Evolutionary conservation across 805 yeast genomes (phyloP), one percentile per base, ranked within the genome.

Genomic region (Wickerhamomyces ciferrii): DNA sequence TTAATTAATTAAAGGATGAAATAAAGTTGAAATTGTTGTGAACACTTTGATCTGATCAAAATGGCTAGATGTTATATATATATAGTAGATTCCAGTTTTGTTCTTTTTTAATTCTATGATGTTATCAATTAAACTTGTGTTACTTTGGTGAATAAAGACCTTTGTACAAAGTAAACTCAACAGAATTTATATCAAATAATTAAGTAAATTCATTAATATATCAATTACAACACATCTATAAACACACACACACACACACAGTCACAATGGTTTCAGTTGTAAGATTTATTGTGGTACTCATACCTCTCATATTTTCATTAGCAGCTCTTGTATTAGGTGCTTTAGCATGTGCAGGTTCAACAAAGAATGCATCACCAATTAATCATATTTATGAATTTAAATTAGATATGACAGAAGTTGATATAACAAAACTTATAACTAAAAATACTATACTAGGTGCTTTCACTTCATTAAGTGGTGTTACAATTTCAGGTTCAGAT

Each of bases 311-410:
- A 4, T 51, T 66, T 8, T 52, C 72, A n/a, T 42, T 69, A 17
- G 69, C 68, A 2, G 72, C 83, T 1, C 49, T 76, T 3, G 73
- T 71, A 6, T 61, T 78, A 24, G 62, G 74, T 3, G 51, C 72
- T 8, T 62, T 79, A 10, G 75, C 78, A 20, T 70, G 77, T 55
- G 67, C 78, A 17, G 82, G 84, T 18, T 68, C 77, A 9, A 63
- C 73, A 25, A 61, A 64, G 42, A 66, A 70, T 43, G 68, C 68
- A 37, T 47, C 61, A 4, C 73, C 73, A 3, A 61, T 76, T 13
- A 63, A 70, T 31, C 59, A 68, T 21, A 67, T 78, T 19, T 79
- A 71, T 52, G 70, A 68, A 39, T 62, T 80, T 53, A 71, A 74
- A 46, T 42, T 81, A 2, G 69, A 77, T 54, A 48, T 78, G 25